Base-by-base conservation (phyloP, 1,284 basidiomycete species). In the Dichomitus squalens region DNA sequence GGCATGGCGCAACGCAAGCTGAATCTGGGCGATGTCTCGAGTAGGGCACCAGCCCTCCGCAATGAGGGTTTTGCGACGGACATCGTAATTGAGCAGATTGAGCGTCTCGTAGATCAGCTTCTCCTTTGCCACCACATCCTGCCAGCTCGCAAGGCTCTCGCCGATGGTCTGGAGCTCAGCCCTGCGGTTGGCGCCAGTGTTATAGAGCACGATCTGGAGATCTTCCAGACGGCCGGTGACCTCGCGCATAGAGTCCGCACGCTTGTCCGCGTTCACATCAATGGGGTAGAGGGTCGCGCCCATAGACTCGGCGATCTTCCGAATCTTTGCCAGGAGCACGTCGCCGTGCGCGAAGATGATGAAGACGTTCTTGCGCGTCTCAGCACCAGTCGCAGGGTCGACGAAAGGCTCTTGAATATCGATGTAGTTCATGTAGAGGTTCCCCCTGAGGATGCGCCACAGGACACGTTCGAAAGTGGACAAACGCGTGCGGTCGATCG, bases 261-360 rank as follows among this genome's bases (percentile, higher is more conserved):
- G 93, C 75, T 93, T 96, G 76, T 95, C 93, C 2, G 92, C 86
- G 66, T 96, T 95, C 43, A 95, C 82, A 72, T 98, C 96, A 71
- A 99, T 96, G 34, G 95, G 94, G 77, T 96, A 98, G 55, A 99
- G 80, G 0, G 95, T 97, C 2, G 92, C 97, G 46, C 97, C 96
- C 93, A 99, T 98, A 31, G 93, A 96, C 76, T 98, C 97, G 44
- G 95, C 92, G 60, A 99, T 94, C 75, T 96, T 98, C 72, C 96
- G 93, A 71, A 99, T 98, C 83, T 99, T 99, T 66, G 92, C 85
- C 29, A 99, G 86, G 20, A 99, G 82, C 40, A 92, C 89, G 49
- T 94, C 87, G 34, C 97, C 97, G 68, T 99, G 97, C 0, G 96
- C 97, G 70, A 99, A 99, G 74, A 99, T 98, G 79, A 99, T 97